phyloP scores from a whole-genome alignment of 2,329 filamentous ascomycete genomes.

The Thermoascus crustaceus region DNA sequence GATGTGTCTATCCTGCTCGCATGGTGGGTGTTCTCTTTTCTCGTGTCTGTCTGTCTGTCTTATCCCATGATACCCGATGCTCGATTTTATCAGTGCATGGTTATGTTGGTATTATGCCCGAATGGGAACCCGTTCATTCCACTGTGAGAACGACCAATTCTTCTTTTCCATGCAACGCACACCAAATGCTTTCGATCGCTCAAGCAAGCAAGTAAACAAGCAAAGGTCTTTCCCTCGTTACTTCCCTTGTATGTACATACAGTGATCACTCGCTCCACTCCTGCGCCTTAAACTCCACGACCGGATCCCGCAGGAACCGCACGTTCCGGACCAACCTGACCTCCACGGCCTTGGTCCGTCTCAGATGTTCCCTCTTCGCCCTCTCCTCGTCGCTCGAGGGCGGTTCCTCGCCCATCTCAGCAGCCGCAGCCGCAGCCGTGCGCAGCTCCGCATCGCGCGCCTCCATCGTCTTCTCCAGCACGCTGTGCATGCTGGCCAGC shows the following conservation, averaged over 20 bases:
- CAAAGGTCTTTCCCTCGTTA: background rate
- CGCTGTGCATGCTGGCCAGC: conserved; percentile 82
- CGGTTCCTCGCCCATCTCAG: conserved; percentile 10
- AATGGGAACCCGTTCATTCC: no score
- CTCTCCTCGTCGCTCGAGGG: conserved; percentile 39
- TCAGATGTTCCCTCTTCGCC: conserved; percentile 55
- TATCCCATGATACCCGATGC: no score
- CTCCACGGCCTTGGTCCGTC: conserved; percentile 77
- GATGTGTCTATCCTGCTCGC: no score
- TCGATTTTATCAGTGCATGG: no score
- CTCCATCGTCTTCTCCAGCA: conserved; percentile 60
- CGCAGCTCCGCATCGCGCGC: conserved; percentile 59
- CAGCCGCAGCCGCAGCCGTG: conserved; percentile 13
- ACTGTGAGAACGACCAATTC: no score
- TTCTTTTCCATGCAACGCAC: no score
- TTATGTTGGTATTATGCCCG: no score
- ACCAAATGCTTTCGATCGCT: no score
- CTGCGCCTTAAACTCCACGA: conserved; percentile 53
- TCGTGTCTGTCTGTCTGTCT: no score
- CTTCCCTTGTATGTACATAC: no score
- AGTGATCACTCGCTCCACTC: conserved; percentile 22
- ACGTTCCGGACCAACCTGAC: conserved; percentile 73
- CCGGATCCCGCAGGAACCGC: conserved; percentile 58
- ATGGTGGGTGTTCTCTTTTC: no score
- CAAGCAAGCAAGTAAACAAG: no score